Evolutionary conservation across 768 basidiomycete species (phyloP), one percentile per base, ranked within the genome.

Genomic region (Suillus spraguei): DNA sequence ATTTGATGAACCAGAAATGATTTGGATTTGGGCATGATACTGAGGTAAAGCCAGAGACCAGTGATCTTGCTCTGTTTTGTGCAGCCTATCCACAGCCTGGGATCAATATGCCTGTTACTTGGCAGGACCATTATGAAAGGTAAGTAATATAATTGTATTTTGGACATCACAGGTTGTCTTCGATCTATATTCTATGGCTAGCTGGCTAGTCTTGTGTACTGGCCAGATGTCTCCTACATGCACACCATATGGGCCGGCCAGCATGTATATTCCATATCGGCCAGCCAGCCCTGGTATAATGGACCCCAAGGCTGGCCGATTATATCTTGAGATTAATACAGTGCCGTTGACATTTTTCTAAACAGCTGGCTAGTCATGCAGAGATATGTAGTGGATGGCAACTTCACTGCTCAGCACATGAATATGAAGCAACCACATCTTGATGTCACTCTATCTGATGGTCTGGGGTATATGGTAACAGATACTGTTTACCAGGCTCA

Each of bases 401-500:
- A 64, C 56, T 67, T 67, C 49, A 65, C 49, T 7, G 61, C 58
- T 14, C 61, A 62, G 24, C 61, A 62, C n/a, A 66, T 71, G 22
- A 67, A 66, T 16, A 71, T 73, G 67, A 68, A 68, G 32, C 61
- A 65, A 11, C 67, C 70, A 2, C 59, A 65, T 2, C 60, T 64
- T 9, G 74, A 76, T 67, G 67, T 76, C 2, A 49, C 58, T 5
- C 65, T 78, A 1, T 68, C 66, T 2, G 67, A 74, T 59, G 76
- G 77, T 0, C 64, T 69, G 13, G 67, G 61, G 1, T 73, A 71
- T 38, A 75, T 74, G 72, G 72, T 74, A 0, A 59, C 56, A 20
- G 32, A 58, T 0, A 41, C 11, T 0, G 20, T n/a, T 5, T 75
- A 78, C 58, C 28, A 67, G 10, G 59, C 58, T 14, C 75, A 76